These are phyloP conservation scores for Delphinella strobiligena DNA, from an alignment of 2,329 filamentous ascomycete genomes.

Conservation along the genomic window DNA sequence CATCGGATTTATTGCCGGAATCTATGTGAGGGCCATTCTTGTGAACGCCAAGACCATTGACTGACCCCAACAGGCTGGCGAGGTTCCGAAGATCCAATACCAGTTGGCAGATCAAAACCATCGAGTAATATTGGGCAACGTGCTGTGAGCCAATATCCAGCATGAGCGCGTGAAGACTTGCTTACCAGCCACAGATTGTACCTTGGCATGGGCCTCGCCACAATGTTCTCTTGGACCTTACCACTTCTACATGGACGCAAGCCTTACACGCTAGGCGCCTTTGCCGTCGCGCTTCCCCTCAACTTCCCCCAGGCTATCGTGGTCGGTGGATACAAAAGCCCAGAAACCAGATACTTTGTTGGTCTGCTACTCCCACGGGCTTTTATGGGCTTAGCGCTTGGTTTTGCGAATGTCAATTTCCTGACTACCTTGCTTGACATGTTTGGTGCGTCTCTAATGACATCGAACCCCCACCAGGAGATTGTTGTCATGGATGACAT, in stretches of 20 bases:
- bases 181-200: slow-evolving; percentile 39
- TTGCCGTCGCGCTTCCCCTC: slow-evolving; percentile 58
- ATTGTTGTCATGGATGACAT: slow-evolving; percentile 55
- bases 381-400: slow-evolving; percentile 56
- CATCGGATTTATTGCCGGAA: slow-evolving; percentile 58
- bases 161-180: neutral
- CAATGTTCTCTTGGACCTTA: slow-evolving; percentile 60
- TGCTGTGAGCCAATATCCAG: slow-evolving; percentile 31
- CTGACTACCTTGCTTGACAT: slow-evolving; percentile 60
- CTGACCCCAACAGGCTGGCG: slow-evolving; percentile 39
- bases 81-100: slow-evolving; percentile 70
- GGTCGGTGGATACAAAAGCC: slow-evolving; percentile 44
- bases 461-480: slow-evolving; percentile 59
- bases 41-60: too few species aligned
- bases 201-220: slow-evolving; percentile 56
- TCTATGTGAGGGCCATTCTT: slow-evolving; percentile 41
- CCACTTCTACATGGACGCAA: slow-evolving; percentile 66
- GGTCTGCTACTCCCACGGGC: slow-evolving; percentile 52
- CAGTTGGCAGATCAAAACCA: slow-evolving; percentile 59
- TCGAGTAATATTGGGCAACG: slow-evolving; percentile 59
- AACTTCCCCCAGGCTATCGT: slow-evolving; percentile 65
- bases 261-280: slow-evolving; percentile 58
- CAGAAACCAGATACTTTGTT: slow-evolving; percentile 43
- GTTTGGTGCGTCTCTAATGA: slow-evolving; percentile 66
- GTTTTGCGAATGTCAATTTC: slow-evolving; percentile 69